Evolutionary conservation across 257 asterid species (phyloP).

Genomic region (Petunia axillaris): DNA sequence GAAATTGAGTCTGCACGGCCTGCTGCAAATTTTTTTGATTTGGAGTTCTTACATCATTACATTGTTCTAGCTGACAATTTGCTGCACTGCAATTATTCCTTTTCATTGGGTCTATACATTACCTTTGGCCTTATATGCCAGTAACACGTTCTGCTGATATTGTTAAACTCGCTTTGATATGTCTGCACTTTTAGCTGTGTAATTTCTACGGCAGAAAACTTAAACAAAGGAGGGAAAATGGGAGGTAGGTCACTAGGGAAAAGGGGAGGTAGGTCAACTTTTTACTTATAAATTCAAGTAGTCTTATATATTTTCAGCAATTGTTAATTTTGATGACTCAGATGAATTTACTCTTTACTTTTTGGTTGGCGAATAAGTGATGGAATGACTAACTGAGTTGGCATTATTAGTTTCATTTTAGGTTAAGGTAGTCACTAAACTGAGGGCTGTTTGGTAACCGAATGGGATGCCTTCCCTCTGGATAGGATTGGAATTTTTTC

Average conservation of each 20-base stretch:
- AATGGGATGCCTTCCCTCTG: background rate
- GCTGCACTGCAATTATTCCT: background rate
- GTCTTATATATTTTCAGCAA: background rate
- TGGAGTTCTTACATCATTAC: background rate
- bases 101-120: background rate
- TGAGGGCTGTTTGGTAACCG: background rate
- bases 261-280: background rate
- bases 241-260: background rate
- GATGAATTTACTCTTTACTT: background rate
- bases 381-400: background rate
- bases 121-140: background rate
- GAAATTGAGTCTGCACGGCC: background rate
- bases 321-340: background rate
- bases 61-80: slow-evolving; percentile 1
- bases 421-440: background rate
- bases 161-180: background rate
- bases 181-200: background rate
- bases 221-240: background rate
- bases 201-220: background rate
- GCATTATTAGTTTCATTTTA: background rate
- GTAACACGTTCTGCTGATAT: background rate
- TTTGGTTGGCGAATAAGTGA: background rate
- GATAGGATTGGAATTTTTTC: background rate
- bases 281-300: background rate
- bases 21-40: slow-evolving; percentile 11